Evolutionary conservation across 2,329 filamentous ascomycete genomes (phyloP), one percentile per base, ranked within the genome.

Genomic region (Tolypocladium guangdongense): DNA sequence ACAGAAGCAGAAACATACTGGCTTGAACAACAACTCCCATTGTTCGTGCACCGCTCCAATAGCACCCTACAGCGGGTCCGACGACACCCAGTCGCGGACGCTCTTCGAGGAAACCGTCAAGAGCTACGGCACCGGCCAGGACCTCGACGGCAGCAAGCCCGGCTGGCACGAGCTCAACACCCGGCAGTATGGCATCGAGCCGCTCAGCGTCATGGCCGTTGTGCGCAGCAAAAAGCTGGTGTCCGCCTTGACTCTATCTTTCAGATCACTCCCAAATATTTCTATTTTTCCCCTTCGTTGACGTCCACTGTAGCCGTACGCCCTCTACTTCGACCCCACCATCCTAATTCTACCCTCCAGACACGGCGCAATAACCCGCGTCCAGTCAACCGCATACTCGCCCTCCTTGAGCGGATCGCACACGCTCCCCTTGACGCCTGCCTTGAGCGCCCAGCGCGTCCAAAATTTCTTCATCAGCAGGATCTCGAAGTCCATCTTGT

Each of bases 281-380:
- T 22, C 20, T 22, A 10, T 14, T 24, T 43, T 7, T 4, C 8
- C 30, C 33, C 41, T 24, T 45, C 27, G 12, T n/a, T 16, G n/a
- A n/a, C n/a, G n/a, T 55, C 33, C 49, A 52, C 47, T 20, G 30
- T 52, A 50, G 51, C 35, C 16, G 2, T 5, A 16, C 7, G 16
- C 20, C 52, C 18, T 24, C 53, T 50, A 39, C 43, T 50, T 51
- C 54, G 53, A 57, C 32, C 56, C 62, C 3, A 77, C 63, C 66
- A 77, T 78, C 35, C 65, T 67, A 43, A 95, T 95, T 49, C 90
- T 79, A 1, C 88, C 89, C 65, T 95, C 90, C 10, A 92, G 56
- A 54, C 79, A 78, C 1, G 90, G 90, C 53, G 85, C 82, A 66
- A 95, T 91, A 2, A 88, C 86, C 56, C 80, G 82, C 10, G 88